phyloP scores from a whole-genome alignment of 208 protist genomes.

The Leishmania mexicana region DNA sequence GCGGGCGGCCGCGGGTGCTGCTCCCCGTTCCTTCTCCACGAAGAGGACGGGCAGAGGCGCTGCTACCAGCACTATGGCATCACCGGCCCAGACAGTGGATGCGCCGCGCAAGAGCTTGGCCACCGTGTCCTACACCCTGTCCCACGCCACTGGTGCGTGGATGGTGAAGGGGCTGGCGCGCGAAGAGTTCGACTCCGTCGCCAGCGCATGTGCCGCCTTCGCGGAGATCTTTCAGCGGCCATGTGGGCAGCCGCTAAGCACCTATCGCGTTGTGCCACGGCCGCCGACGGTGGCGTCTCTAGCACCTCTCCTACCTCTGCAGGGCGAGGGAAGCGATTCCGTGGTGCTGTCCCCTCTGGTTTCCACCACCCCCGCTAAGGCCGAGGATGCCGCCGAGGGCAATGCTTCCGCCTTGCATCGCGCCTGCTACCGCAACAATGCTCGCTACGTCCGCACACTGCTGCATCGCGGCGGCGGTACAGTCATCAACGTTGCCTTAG shows the following conservation, averaged over 20 bases:
- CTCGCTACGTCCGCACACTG: slow-evolving; percentile 79
- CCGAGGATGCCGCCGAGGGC: slow-evolving; percentile 12
- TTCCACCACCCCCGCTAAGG: background rate
- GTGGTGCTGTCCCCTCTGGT: background rate
- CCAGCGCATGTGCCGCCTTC: slow-evolving; percentile 71
- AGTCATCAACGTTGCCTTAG: slow-evolving; percentile 74
- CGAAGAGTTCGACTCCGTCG: slow-evolving; percentile 71
- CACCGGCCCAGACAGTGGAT: background rate
- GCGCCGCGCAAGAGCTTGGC: slow-evolving; percentile 13
- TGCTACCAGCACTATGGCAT: background rate
- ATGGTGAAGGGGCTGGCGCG: slow-evolving; percentile 60
- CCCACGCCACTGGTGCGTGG: slow-evolving; percentile 79
- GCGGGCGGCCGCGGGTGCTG: slow-evolving; percentile 7
- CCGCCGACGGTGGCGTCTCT: background rate
- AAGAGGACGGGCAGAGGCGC: background rate
- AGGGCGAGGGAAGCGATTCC: background rate
- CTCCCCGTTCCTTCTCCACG: background rate
- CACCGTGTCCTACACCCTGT: slow-evolving; percentile 56
- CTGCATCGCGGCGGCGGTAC: slow-evolving; percentile 69
- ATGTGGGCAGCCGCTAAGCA: slow-evolving; percentile 36
- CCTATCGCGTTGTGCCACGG: background rate
- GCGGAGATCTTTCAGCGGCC: slow-evolving; percentile 67
- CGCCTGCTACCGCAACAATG: slow-evolving; percentile 90
- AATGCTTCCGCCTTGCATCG: slow-evolving; percentile 67
- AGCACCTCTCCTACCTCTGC: background rate